These are phyloP conservation scores for Stephanodiscus minutulus DNA, from an alignment of 108 stramenopile species.

Conservation along the genomic window DNA sequence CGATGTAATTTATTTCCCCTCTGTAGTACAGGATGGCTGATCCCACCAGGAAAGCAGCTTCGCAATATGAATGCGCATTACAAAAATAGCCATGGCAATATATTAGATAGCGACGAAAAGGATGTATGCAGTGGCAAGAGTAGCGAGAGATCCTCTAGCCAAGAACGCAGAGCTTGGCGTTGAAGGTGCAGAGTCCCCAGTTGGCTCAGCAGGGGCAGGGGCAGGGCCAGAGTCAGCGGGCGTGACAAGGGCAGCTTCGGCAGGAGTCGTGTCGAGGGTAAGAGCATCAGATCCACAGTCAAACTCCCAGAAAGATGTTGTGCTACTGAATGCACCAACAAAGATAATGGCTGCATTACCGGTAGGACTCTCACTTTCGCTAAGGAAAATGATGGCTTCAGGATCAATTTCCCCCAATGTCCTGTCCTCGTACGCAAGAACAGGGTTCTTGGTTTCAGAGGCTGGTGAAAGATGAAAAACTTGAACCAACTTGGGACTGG, in stretches of 20 bases:
- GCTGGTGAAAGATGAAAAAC: slow-evolving; percentile 54
- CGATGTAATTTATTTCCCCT: no score
- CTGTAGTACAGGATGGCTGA: no score
- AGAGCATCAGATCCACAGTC: slow-evolving; percentile 27
- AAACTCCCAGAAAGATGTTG: slow-evolving; percentile 52
- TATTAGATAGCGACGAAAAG: background rate
- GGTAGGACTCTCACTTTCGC: slow-evolving; percentile 32
- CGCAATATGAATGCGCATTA: no score
- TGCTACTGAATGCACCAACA: slow-evolving; percentile 46
- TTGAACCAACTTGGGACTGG: slow-evolving; percentile 30
- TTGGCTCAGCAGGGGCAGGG: background rate
- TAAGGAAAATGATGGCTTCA: slow-evolving; percentile 48
- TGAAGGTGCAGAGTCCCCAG: background rate
- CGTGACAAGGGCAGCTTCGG: background rate
- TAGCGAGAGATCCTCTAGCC: background rate
- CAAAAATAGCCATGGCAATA: no score
- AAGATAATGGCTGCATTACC: slow-evolving; percentile 53
- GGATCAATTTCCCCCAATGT: slow-evolving; percentile 55
- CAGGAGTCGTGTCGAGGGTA: background rate
- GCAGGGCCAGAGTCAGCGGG: background rate
- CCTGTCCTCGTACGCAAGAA: slow-evolving; percentile 46
- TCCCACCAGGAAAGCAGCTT: no score
- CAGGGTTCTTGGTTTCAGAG: slow-evolving; percentile 40
- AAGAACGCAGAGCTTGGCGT: background rate
- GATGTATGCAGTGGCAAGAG: background rate